Evolutionary conservation across 331 rosid genomes (phyloP).

Genomic region (Erythrophleum ivorense): DNA sequence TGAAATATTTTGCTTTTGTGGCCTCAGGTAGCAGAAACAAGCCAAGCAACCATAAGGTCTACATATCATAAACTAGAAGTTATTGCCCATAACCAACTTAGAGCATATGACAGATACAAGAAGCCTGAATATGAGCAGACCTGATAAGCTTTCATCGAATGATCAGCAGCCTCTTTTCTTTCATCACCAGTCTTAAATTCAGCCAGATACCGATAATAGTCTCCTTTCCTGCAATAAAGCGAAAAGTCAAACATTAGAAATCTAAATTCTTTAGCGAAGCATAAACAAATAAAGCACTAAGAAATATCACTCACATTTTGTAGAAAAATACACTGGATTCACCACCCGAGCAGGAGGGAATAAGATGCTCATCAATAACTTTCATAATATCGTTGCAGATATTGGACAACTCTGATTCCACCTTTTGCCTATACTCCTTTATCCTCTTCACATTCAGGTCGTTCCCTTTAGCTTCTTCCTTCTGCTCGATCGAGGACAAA

Average conservation of each 20-base stretch:
- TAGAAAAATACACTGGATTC: constrained; percentile 70
- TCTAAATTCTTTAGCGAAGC: not conserved
- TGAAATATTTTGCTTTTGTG: not conserved
- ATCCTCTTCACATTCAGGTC: constrained; percentile 58
- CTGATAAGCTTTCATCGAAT: constrained; percentile 67
- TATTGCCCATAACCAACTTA: constrained; percentile 3
- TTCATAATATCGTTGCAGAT: constrained; percentile 65
- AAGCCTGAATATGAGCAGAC: constrained; percentile 35
- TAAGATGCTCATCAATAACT: constrained; percentile 65
- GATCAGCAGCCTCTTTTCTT: constrained; percentile 69
- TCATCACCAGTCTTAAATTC: constrained; percentile 63
- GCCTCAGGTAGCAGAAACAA: not conserved
- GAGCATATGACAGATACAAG: not conserved
- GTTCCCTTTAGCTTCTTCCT: constrained; percentile 65
- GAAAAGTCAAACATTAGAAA: constrained; percentile 15
- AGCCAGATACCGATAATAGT: constrained; percentile 66
- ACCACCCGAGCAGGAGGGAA: constrained; percentile 54
- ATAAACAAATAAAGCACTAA: no score
- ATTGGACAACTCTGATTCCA: constrained; percentile 61
- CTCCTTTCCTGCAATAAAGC: constrained; percentile 60
- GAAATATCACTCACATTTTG: constrained; percentile 48
- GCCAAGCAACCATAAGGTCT: constrained; percentile 6
- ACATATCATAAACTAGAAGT: not conserved
- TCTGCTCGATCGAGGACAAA: constrained; percentile 64
- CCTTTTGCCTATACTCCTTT: constrained; percentile 61